Evolutionary conservation across 345 rosid genomes (phyloP).

Genomic region (Populus davidiana): DNA sequence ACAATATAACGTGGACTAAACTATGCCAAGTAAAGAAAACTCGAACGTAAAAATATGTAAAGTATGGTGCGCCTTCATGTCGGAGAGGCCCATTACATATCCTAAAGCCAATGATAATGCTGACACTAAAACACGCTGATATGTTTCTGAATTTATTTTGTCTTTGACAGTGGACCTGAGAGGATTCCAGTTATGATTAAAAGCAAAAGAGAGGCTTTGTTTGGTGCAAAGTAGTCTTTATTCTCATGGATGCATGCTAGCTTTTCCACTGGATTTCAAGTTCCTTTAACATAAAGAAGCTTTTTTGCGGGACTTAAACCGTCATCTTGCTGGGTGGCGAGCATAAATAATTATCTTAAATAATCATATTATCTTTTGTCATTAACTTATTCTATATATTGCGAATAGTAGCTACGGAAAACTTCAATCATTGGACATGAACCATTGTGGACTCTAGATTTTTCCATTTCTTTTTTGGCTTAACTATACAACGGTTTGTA

Average conservation of each 20-base stretch:
- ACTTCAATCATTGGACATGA: background rate
- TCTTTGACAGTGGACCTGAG: background rate
- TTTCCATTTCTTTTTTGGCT: background rate
- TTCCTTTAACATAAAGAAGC: background rate
- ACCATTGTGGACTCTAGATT: background rate
- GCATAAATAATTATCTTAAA: background rate
- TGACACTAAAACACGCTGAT: background rate
- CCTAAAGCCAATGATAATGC: background rate
- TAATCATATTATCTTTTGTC: background rate
- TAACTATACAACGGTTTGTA: background rate
- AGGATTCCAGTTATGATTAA: background rate
- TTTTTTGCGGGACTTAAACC: background rate
- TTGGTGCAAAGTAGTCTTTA: background rate
- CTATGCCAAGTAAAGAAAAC: no score
- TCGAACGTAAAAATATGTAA: background rate
- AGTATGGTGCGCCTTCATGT: background rate
- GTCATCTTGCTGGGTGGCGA: background rate
- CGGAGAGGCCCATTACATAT: background rate
- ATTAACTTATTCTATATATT: background rate
- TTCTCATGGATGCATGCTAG: background rate
- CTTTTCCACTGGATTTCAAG: constrained; percentile 6
- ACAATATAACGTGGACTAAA: no score
- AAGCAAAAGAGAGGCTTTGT: background rate
- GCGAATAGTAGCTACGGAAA: background rate
- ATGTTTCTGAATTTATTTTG: background rate